Base-by-base conservation (phyloP, 495 filamentous ascomycete species). In the Tuber microsphaerosporum region DNA sequence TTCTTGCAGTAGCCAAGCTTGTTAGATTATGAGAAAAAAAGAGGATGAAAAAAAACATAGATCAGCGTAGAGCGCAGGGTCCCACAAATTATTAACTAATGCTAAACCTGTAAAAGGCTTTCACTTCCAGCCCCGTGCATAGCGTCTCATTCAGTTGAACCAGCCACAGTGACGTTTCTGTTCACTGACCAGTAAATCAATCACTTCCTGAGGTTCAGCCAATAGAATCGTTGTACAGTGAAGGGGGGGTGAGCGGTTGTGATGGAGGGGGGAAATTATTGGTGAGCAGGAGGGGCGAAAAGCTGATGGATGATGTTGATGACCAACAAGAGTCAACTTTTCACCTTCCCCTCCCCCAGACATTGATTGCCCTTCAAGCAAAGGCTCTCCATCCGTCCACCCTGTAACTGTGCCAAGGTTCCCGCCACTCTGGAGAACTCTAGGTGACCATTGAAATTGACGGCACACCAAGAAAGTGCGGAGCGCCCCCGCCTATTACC, bases 191-290 rank as follows among this genome's bases (percentile, higher is more conserved):
- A 61, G 56, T 61, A 16, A 61, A 31, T 61, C n/a, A 31, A 31
- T 61, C 56, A 61, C 56, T 61, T 61, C 56, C 9, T 14, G 56
- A 31, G 56, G n/a, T 31, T 31, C 56, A 16, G 14, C 26, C 56
- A 61, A 61, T 31, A 31, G 56, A 12, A 31, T 6, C 12, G 56
- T 31, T 61, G n/a, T 31, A n/a, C 22, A 72, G 39, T 2, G 56
- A 37, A 42, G 39, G n/a, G 76, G 56, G 41, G 70, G 77, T 72
- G 76, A 78, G 70, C 39, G 45, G 42, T 45, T 71, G 69, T 72
- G 77, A 75, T 78, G 41, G 75, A 75, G 42, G 77, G 70, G 76
- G 73, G 61, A 34, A 26, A 34, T 31, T 34, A 65, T 65, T 65
- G 34, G 56, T 65, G 56, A 65, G n/a, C n/a, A n/a, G 69, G 76